Conservation (phyloP, 345 rosid species). For the Rhodamnia argentea region DNA sequence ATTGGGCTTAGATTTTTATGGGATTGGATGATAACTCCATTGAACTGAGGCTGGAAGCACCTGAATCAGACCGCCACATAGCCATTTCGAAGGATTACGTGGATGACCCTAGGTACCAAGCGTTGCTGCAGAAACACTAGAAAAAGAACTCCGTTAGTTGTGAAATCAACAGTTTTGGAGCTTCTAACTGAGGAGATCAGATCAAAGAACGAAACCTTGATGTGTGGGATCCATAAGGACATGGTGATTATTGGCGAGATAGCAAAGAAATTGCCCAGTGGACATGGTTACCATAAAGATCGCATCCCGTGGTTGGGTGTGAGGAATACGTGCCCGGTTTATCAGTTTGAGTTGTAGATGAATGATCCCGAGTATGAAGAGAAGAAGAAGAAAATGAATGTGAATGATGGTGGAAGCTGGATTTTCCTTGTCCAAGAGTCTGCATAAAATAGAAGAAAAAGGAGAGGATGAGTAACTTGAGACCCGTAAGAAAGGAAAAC, state of each 20-base stretch:
- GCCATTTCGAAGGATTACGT: too few relatives aligned
- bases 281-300: slow-evolving; percentile 30
- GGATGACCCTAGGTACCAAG: too few relatives aligned
- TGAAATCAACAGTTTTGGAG: background rate
- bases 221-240: slow-evolving; percentile 39
- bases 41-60: too few relatives aligned
- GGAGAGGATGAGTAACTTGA: too few relatives aligned
- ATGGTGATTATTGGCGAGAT: slow-evolving; percentile 22
- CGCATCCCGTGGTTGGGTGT: slow-evolving; percentile 43
- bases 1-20: slow-evolving; percentile 57
- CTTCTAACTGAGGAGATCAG: slow-evolving; percentile 4
- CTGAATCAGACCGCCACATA: too few relatives aligned
- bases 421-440: background rate
- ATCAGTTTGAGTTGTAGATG: slow-evolving; percentile 34
- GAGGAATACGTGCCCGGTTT: slow-evolving; percentile 40
- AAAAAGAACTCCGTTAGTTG: slow-evolving; percentile 41
- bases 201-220: slow-evolving; percentile 10
- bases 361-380: slow-evolving; percentile 28
- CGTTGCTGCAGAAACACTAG: background rate
- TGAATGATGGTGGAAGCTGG: slow-evolving; percentile 32
- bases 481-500: too few relatives aligned
- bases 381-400: slow-evolving; percentile 31
- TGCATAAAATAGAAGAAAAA: too few relatives aligned
- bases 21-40: too few relatives aligned
- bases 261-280: slow-evolving; percentile 31